Evolutionary conservation across 2,329 filamentous ascomycete species (phyloP), one percentile per base, ranked within the genome.

Genomic region (Penicillium sclerotigenum): DNA sequence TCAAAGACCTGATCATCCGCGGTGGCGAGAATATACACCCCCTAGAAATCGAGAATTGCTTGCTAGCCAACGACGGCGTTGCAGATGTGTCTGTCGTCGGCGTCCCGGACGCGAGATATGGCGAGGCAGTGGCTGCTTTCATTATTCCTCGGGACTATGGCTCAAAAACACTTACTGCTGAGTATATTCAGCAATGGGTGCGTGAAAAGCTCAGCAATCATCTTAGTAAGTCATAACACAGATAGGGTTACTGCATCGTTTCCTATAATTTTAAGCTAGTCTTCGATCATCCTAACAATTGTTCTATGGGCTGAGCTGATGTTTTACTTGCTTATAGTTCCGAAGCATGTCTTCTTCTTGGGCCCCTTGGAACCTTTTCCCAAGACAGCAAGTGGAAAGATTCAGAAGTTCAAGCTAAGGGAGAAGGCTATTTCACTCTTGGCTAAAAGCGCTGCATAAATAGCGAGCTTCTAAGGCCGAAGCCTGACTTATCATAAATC

Each of bases 21-120:
- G 93, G 90, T 28, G 94, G 94, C 24, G 94, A 97, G 72, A 99
- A 99, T 71, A 96, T 97, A 54, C 90, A 96, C 71, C 94, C 94
- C 0, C 80, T 96, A 6, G 94, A 97, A 73, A 82, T 97, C 3
- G 94, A 99, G 73, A 92, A 95, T 69, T 93, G 86, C 63, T 80
- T 97, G 6, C 85, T 96, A 59, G 83, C 83, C 38, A 87, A 93
- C 68, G 80, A 84, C 2, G 79, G 80, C 4, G 80, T 97, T 0
- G 79, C 81, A 14, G 91, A 97, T 61, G 90, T 85, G 3, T 90
- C 87, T 61, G 90, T 96, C 1, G 89, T 95, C 0, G 94, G 92
- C 0, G 77, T 97, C 0, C 87, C 89, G 0, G 91, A 97, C 71
- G 84, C 88, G 63, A 82, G 82, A 65, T 90, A 95, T 65, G 94